phyloP scores from a whole-genome alignment of 2,329 filamentous ascomycete species.

The Falciphora oryzae region DNA sequence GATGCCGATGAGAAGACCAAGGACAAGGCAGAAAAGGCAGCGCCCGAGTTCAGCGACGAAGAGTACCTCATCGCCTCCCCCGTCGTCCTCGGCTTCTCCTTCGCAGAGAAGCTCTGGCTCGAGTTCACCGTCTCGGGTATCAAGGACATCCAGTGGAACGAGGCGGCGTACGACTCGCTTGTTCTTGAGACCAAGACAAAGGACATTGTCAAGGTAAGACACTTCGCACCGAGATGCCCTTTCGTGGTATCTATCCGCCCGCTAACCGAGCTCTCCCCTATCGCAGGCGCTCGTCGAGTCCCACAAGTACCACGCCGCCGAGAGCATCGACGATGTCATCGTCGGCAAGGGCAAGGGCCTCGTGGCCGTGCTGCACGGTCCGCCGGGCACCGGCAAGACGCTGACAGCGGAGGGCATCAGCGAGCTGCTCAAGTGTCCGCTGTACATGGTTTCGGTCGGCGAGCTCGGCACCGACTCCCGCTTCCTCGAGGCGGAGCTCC shows the following conservation, averaged over 20 bases:
- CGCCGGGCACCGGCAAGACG: slow-evolving; percentile 84
- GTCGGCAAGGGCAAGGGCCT: slow-evolving; percentile 83
- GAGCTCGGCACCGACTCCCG: slow-evolving; percentile 75
- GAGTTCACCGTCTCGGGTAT: slow-evolving; percentile 79
- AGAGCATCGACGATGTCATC: slow-evolving; percentile 78
- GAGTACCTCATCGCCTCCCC: slow-evolving; percentile 80
- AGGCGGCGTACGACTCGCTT: slow-evolving; percentile 73
- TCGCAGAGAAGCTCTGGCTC: slow-evolving; percentile 84
- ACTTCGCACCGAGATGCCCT: slow-evolving; percentile 8
- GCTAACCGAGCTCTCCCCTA: background rate
- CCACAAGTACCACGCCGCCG: slow-evolving; percentile 74
- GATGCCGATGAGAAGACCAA: slow-evolving; percentile 14
- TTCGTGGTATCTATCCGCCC: background rate
- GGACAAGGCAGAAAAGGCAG: slow-evolving; percentile 22
- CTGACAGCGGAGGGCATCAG: slow-evolving; percentile 83
- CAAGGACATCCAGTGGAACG: slow-evolving; percentile 78
- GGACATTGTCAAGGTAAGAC: slow-evolving; percentile 55
- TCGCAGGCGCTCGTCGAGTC: slow-evolving; percentile 67
- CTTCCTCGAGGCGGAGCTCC: slow-evolving; percentile 68
- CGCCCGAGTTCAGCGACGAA: slow-evolving; percentile 66
- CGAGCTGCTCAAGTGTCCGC: slow-evolving; percentile 71
- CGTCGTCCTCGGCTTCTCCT: slow-evolving; percentile 80
- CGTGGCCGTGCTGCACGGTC: slow-evolving; percentile 69
- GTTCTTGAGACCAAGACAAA: slow-evolving; percentile 61
- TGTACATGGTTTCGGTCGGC: slow-evolving; percentile 78